Conservation (phyloP, 2,329 filamentous ascomycete species). For the Exophiala viscosa region DNA sequence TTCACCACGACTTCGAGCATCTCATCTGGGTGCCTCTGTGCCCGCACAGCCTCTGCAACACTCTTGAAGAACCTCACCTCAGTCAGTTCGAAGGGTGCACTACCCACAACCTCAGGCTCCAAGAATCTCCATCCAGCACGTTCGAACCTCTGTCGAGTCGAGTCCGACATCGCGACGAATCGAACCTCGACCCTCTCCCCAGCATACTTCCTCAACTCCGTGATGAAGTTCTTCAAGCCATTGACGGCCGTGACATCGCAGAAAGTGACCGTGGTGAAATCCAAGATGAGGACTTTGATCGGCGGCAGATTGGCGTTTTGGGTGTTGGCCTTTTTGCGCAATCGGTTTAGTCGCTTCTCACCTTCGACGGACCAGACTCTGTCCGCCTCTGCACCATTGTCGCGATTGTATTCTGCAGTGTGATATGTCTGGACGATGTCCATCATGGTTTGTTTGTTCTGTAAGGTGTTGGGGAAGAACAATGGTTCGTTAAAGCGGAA, state of each 20-base stretch:
- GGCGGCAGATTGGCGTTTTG: slow-evolving; percentile 35
- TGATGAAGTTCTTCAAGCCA: slow-evolving; percentile 48
- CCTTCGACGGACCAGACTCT: slow-evolving; percentile 55
- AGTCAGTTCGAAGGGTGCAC: slow-evolving; percentile 5
- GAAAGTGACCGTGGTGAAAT: slow-evolving; percentile 51
- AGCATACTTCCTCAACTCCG: slow-evolving; percentile 49
- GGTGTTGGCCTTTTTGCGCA: slow-evolving; percentile 42
- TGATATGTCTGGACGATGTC: slow-evolving; percentile 51
- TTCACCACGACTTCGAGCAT: slow-evolving; percentile 21
- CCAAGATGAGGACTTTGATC: slow-evolving; percentile 50
- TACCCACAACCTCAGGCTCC: slow-evolving; percentile 12
- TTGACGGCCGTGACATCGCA: slow-evolving; percentile 53
- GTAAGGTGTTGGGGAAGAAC: slow-evolving; percentile 60
- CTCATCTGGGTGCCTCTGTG: slow-evolving; percentile 13
- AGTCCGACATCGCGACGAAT: slow-evolving; percentile 48
- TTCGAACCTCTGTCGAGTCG: slow-evolving; percentile 35
- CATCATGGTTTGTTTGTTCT: slow-evolving; percentile 48
- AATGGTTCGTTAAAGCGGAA: slow-evolving; percentile 57
- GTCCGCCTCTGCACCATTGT: slow-evolving; percentile 36
- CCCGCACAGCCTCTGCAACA: slow-evolving; percentile 19
- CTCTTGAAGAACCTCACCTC: slow-evolving; percentile 18
- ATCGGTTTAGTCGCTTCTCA: slow-evolving; percentile 45
- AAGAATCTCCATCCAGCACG: slow-evolving; percentile 35
- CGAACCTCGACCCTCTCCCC: slow-evolving; percentile 47
- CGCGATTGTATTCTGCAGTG: slow-evolving; percentile 38